Conservation (phyloP, 2,329 filamentous ascomycete species). For the Dothideomycetes sp. region DNA sequence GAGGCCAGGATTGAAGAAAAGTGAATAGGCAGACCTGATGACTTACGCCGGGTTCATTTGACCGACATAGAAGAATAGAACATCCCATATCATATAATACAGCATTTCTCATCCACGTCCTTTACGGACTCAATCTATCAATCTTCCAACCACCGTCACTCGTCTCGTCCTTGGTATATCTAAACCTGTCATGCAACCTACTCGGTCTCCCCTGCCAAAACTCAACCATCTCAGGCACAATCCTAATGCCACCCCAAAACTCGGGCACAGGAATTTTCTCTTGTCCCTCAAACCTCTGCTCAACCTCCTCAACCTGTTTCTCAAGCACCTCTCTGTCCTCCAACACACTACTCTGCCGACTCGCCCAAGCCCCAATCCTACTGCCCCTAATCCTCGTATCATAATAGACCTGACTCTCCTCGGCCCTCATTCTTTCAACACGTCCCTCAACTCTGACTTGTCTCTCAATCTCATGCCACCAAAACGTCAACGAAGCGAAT, state of each 20-base stretch:
- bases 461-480: conserved; percentile 77
- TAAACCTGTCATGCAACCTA: conserved; percentile 86
- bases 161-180: conserved; percentile 56
- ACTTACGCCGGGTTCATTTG: no score
- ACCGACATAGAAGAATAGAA: not conserved
- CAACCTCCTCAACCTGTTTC: conserved; percentile 64
- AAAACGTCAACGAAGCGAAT: conserved; percentile 77
- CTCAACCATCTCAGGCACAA: conserved; percentile 79
- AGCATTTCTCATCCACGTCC: not conserved
- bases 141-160: conserved; percentile 51
- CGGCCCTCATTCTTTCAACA: conserved; percentile 54
- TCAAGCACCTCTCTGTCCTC: conserved; percentile 63
- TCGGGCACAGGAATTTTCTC: conserved; percentile 82
- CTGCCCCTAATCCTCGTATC: conserved; percentile 64
- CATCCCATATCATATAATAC: no score
- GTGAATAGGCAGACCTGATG: no score
- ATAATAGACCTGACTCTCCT: conserved; percentile 63
- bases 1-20: no score
- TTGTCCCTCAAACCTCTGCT: conserved; percentile 62
- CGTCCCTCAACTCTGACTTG: conserved; percentile 84
- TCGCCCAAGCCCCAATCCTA: conserved; percentile 87
- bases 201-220: conserved; percentile 93
- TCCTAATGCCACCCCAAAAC: conserved; percentile 87
- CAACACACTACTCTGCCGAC: conserved; percentile 73
- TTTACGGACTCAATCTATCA: conserved; percentile 63